Evolutionary conservation across 352 stramenopile species (phyloP), one percentile per base, ranked within the genome.

Genomic region (Globisporangium rhizosaccharum): DNA sequence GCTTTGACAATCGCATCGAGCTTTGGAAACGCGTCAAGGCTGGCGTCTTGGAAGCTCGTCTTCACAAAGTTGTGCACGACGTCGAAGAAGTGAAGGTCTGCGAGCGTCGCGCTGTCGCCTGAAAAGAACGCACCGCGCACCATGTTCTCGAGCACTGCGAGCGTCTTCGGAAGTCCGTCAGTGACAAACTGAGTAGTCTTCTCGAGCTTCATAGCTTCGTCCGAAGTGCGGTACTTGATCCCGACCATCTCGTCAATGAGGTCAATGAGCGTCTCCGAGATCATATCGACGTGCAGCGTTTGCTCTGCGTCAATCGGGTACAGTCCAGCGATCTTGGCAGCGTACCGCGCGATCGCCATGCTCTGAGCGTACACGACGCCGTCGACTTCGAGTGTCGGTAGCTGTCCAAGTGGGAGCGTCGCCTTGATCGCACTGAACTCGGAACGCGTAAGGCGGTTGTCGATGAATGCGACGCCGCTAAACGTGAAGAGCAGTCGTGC

Each of bases 61-160:
- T 52, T 42, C n/a, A 87, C 37, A 12, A 49, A 50, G 59, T 81
- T 79, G 30, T 68, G 45, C 26, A 79, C 42, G 26, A 73, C 36
- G 62, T 85, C 66, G 51, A 84, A 83, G 20, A 84, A 28, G 39
- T 72, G 59, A 2, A 88, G 55, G 28, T 86, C 78, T 0, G 65
- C 76, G 20, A 69, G 61, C 20, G 67, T 72, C 11, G 58, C 26
- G 46, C 75, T 71, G 41, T 63, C 61, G 44, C 71, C 72, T 36
- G 73, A 44, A 26, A 87, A 72, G 59, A 67, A 87, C 49, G 67
- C 50, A 25, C 71, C 75, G 25, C 57, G 37, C 14, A 83, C 53
- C 37, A 66, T 44, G n/a, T 30, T 59, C 47, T 76, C 66, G 17
- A 82, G 62, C 48, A 56, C 46, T 25, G 33, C 53, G 30, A 84